Evolutionary conservation across 441 rosid species (phyloP).

Genomic region (Euphorbia corollata): DNA sequence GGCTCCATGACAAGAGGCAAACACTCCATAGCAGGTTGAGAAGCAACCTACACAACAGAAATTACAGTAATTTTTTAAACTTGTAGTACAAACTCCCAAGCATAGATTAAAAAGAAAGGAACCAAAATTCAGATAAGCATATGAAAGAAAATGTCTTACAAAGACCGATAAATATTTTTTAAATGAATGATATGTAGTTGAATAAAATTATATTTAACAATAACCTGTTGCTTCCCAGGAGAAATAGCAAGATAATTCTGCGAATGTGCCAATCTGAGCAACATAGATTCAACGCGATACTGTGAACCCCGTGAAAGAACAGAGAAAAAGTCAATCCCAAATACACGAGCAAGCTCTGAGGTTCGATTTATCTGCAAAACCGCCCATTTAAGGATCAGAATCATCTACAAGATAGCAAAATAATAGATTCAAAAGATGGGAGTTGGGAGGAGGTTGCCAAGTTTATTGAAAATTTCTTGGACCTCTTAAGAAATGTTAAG

Average conservation of each 20-base stretch:
- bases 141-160: neutral
- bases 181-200: neutral
- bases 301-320: conserved; percentile 99
- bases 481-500: neutral
- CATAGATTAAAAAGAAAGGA: conserved; percentile 2
- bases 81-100: conserved; percentile 4
- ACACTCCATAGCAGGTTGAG: conserved; percentile 99
- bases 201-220: conserved; percentile 8
- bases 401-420: neutral
- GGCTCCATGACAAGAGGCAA: conserved; percentile 98
- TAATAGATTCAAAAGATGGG: neutral
- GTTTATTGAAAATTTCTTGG: neutral
- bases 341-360: conserved; percentile 96
- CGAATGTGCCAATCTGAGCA: conserved; percentile 87
- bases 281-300: conserved; percentile 96
- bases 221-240: conserved; percentile 91
- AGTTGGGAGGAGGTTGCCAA: neutral
- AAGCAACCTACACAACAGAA: conserved; percentile 67
- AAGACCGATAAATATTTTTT: neutral
- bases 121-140: neutral
- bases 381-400: conserved; percentile 19
- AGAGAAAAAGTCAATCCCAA: conserved; percentile 95
- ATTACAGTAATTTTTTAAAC: conserved; percentile 13
- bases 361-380: conserved; percentile 88
- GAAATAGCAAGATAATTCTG: conserved; percentile 95